A percentile compares a stretch with the other conserved stretches of the same genome.
Conservation (phyloP, 257 asterid genomes). For the Thymus quinquecostatus region DNA sequence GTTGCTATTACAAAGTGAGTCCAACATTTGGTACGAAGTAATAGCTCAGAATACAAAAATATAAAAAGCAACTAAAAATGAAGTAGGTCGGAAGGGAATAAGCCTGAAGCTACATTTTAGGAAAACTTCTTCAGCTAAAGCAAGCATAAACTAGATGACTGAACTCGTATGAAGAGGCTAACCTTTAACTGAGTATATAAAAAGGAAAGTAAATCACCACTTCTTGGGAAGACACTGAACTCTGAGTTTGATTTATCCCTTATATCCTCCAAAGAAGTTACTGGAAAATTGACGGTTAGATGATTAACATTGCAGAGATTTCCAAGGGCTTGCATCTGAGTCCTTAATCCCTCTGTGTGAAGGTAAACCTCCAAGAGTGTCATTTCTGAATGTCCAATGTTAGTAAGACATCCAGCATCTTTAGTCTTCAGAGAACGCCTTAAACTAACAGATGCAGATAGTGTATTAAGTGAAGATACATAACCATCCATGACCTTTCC, state of each 20-base stretch:
- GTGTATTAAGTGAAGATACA: slow-evolving; percentile 73
- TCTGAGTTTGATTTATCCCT: slow-evolving; percentile 55
- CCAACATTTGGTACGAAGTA: slow-evolving; percentile 19
- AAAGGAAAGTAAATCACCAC: slow-evolving; percentile 82
- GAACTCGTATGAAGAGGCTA: slow-evolving; percentile 28
- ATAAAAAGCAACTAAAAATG: slow-evolving; percentile 31
- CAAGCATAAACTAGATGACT: slow-evolving; percentile 24
- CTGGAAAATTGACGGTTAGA: slow-evolving; percentile 57
- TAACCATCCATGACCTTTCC: slow-evolving; percentile 79
- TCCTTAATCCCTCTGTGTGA: slow-evolving; percentile 75
- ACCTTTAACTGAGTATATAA: slow-evolving; percentile 90
- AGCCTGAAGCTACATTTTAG: slow-evolving; percentile 26
- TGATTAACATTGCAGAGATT: slow-evolving; percentile 74
- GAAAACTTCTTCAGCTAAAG: slow-evolving; percentile 28
- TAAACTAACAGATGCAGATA: slow-evolving; percentile 71
- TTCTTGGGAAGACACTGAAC: slow-evolving; percentile 67
- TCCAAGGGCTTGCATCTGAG: slow-evolving; percentile 92
- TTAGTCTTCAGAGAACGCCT: slow-evolving; percentile 59
- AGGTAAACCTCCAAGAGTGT: slow-evolving; percentile 86
- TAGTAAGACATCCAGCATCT: slow-evolving; percentile 75
- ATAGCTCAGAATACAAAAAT: slow-evolving; percentile 17
- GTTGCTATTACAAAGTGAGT: slow-evolving; percentile 8
- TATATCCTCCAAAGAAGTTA: slow-evolving; percentile 57
- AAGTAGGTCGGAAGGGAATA: slow-evolving; percentile 12
- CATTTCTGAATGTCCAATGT: slow-evolving; percentile 71